Percentiles rank a stretch among this genome's conserved stretches.
Conservation (phyloP, 2,329 filamentous ascomycete species). For the Juglanconis sp. region DNA sequence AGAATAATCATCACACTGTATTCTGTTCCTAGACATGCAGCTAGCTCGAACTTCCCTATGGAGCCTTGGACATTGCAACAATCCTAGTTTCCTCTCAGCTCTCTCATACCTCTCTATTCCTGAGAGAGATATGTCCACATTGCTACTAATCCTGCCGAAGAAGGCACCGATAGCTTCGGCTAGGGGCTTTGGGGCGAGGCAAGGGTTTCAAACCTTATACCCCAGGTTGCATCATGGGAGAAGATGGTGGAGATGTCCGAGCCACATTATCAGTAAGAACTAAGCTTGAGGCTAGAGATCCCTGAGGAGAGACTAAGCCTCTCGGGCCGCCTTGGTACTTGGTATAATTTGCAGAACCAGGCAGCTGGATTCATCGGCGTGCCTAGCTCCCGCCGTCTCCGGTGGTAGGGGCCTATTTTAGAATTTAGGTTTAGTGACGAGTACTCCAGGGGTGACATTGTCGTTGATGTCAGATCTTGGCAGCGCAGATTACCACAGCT, state of each 20-base stretch:
- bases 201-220: neutral
- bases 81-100: too few species aligned
- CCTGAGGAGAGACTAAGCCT: neutral
- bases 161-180: neutral
- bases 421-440: neutral
- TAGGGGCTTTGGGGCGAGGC: neutral
- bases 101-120: too few species aligned
- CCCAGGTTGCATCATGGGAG: constrained; percentile 4
- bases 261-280: neutral
- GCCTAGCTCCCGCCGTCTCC: neutral
- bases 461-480: too few species aligned
- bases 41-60: neutral
- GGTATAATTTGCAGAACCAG: neutral
- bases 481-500: neutral
- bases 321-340: neutral
- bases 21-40: neutral
- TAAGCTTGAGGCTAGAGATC: neutral
- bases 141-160: neutral
- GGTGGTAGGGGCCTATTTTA: neutral
- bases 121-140: neutral
- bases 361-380: neutral
- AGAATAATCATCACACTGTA: too few species aligned
- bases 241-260: constrained; percentile 15
- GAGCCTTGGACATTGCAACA: neutral
- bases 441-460: neutral